Conservation (phyloP, 106 monocot species). For the Phalaenopsis aphrodite region DNA sequence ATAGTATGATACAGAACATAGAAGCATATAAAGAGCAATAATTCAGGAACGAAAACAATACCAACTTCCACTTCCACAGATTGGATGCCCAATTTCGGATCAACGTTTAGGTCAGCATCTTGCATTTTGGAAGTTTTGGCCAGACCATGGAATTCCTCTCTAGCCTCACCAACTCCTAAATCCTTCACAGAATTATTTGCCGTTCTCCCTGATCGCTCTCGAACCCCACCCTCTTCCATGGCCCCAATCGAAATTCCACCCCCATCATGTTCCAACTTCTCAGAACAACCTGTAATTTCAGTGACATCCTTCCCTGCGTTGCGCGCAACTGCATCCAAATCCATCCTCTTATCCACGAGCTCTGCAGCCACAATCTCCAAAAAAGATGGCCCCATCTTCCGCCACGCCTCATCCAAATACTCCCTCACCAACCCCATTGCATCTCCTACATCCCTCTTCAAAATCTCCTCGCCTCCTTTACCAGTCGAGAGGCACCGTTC, state of each 20-base stretch:
- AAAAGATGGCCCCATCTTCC: conserved; percentile 34
- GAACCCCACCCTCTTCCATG: not conserved
- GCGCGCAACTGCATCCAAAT: not conserved
- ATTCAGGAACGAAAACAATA: not conserved
- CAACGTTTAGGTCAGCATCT: not conserved
- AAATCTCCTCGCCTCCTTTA: not conserved
- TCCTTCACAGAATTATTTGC: not conserved
- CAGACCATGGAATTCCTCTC: not conserved
- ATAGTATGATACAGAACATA: not conserved
- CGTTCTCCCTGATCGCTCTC: not conserved
- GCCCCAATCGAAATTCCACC: not conserved
- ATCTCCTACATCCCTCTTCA: conserved; percentile 6
- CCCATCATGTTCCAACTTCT: not conserved
- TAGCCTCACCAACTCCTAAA: not conserved
- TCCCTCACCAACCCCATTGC: conserved; percentile 19
- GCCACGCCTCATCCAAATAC: conserved; percentile 19
- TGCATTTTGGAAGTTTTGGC: not conserved
- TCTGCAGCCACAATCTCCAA: conserved; percentile 24
- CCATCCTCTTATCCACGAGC: not conserved
- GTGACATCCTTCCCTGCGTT: not conserved
- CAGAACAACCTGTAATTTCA: not conserved
- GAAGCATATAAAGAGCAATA: conserved; percentile 1
- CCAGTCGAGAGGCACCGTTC: conserved; percentile 14
- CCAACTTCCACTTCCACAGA: not conserved
- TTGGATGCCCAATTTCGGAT: not conserved